These are phyloP conservation scores for Malus sieversii DNA, from an alignment of 306 rosid species.

Conservation along the genomic window DNA sequence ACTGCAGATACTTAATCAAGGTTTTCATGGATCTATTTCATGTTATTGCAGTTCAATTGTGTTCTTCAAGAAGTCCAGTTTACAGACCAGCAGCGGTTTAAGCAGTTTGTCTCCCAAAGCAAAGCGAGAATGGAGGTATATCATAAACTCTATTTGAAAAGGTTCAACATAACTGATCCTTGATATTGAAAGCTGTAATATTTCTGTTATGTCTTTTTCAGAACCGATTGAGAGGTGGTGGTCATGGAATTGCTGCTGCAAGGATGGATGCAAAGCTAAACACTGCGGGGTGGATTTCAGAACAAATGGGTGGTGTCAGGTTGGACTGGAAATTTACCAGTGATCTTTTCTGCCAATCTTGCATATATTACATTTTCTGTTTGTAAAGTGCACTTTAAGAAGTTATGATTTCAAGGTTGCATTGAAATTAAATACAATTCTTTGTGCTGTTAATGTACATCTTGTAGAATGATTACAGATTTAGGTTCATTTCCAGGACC, in stretches of 20 bases:
- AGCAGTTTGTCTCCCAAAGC: conserved; percentile 93
- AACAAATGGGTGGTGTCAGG: conserved; percentile 98
- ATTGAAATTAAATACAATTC: not conserved
- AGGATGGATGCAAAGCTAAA: conserved; percentile 96
- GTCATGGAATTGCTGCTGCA: conserved; percentile 95
- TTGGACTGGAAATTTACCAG: conserved; percentile 30
- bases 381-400: not conserved
- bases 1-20: conserved; percentile 15
- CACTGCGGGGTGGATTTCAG: conserved; percentile 92
- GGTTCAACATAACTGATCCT: conserved; percentile 6
- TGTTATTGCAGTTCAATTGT: conserved; percentile 53
- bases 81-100: conserved; percentile 93
- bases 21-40: conserved; percentile 7
- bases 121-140: conserved; percentile 95
- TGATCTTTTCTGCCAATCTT: conserved; percentile 5
- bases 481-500: not conserved
- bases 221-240: conserved; percentile 95
- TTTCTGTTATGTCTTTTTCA: conserved; percentile 17
- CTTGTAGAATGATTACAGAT: not conserved
- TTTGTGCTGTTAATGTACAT: not conserved
- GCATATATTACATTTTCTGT: not conserved
- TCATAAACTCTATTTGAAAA: not conserved
- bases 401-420: not conserved
- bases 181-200: not conserved
- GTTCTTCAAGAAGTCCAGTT: conserved; percentile 94